Conservation (phyloP, 2,329 filamentous ascomycete species). For the Thielaviopsis euricoi region DNA sequence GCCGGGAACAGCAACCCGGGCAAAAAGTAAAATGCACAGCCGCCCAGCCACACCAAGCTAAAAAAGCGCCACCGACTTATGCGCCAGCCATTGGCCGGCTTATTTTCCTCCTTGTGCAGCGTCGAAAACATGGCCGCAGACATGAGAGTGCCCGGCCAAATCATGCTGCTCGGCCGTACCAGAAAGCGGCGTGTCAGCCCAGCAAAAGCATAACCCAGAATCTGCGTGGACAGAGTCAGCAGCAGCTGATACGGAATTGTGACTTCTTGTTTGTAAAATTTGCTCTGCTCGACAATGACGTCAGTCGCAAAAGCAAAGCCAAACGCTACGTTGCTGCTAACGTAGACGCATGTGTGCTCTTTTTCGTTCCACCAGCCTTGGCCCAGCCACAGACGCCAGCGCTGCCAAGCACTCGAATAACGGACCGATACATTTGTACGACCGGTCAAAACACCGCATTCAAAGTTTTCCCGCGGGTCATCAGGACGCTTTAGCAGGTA, state of each 20-base stretch:
- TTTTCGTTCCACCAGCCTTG: constrained; percentile 79
- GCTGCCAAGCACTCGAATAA: constrained; percentile 13
- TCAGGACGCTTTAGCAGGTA: constrained; percentile 46
- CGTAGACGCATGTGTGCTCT: constrained; percentile 76
- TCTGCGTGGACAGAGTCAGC: constrained; percentile 72
- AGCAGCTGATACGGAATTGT: constrained; percentile 64
- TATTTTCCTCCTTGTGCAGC: constrained; percentile 71
- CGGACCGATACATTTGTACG: constrained; percentile 11
- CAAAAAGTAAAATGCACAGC: constrained; percentile 71
- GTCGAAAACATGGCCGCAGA: constrained; percentile 82
- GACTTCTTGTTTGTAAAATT: constrained; percentile 73
- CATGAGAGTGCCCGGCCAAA: constrained; percentile 80
- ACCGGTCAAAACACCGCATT: constrained; percentile 27
- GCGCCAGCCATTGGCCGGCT: constrained; percentile 64
- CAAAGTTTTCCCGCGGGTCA: constrained; percentile 31
- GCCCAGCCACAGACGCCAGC: constrained; percentile 54
- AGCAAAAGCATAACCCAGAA: constrained; percentile 73
- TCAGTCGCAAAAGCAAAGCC: constrained; percentile 82
- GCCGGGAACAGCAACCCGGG: constrained; percentile 70
- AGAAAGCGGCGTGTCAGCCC: constrained; percentile 67
- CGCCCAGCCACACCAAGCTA: constrained; percentile 50
- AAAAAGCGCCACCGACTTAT: constrained; percentile 78
- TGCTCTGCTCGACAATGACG: constrained; percentile 77
- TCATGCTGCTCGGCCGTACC: constrained; percentile 74
- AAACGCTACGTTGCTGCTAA: constrained; percentile 79